Percentiles rank a stretch among this genome's conserved stretches.
Conservation (phyloP, 2,329 filamentous ascomycete genomes). For the Venturia effusa region DNA sequence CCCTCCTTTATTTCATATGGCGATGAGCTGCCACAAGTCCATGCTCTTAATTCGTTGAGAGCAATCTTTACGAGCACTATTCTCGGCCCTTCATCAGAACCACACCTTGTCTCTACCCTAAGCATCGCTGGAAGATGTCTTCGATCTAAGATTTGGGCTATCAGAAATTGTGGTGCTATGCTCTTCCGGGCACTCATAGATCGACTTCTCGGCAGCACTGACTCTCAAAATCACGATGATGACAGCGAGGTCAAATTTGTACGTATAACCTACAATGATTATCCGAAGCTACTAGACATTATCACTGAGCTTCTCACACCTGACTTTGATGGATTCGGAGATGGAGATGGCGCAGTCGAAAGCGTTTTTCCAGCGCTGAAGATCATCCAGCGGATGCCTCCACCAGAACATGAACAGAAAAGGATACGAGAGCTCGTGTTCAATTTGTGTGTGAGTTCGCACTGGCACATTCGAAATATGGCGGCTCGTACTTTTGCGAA, state of each 20-base stretch:
- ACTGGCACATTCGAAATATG: slow-evolving; percentile 77
- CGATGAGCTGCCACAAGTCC: slow-evolving; percentile 43
- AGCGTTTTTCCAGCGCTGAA: slow-evolving; percentile 77
- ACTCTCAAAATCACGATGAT: slow-evolving; percentile 47
- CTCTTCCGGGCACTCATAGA: slow-evolving; percentile 80
- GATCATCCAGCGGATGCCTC: slow-evolving; percentile 61
- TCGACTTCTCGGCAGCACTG: slow-evolving; percentile 62
- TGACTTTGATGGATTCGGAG: not conserved
- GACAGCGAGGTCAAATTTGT: slow-evolving; percentile 32
- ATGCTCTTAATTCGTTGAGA: slow-evolving; percentile 87
- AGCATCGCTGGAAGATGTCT: slow-evolving; percentile 50
- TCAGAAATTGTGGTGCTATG: slow-evolving; percentile 86
- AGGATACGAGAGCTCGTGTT: slow-evolving; percentile 49
- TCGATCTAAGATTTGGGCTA: slow-evolving; percentile 53
- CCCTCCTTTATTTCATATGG: slow-evolving; percentile 26
- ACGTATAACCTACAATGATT: slow-evolving; percentile 59
- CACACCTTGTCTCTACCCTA: slow-evolving; percentile 61
- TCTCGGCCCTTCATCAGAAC: slow-evolving; percentile 61
- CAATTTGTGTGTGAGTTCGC: slow-evolving; percentile 53
- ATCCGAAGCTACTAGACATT: slow-evolving; percentile 52
- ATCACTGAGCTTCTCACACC: slow-evolving; percentile 43
- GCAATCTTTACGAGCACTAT: slow-evolving; percentile 81
- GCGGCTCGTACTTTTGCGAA: slow-evolving; percentile 56
- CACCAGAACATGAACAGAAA: slow-evolving; percentile 46
- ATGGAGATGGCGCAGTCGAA: slow-evolving; percentile 6